phyloP scores from a whole-genome alignment of 495 filamentous ascomycete species.

The Aspergillus ellipticus region DNA sequence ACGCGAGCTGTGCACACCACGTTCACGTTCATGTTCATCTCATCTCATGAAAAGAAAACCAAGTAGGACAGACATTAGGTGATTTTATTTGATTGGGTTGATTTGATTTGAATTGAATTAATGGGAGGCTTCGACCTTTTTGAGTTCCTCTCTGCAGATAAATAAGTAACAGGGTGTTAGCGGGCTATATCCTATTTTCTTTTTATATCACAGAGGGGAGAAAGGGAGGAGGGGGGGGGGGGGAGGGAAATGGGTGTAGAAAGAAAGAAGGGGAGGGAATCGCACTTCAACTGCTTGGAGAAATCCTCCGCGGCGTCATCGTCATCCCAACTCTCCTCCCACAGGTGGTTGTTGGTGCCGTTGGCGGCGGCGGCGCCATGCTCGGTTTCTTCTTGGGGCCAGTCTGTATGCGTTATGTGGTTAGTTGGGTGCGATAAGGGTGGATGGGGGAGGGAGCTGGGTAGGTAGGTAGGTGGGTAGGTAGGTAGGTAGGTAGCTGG shows the following conservation, averaged over 20 bases:
- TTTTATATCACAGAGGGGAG: too few relatives aligned
- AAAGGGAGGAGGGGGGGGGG: not conserved
- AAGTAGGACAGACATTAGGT: too few relatives aligned
- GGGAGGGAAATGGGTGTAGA: not conserved
- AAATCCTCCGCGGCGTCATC: slow-evolving; percentile 98
- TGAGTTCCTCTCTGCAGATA: slow-evolving; percentile 77
- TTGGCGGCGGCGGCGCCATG: slow-evolving; percentile 46
- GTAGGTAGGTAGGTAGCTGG: not conserved
- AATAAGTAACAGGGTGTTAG: too few relatives aligned
- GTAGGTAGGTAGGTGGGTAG: not conserved
- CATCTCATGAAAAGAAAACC: too few relatives aligned
- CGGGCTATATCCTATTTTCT: too few relatives aligned
- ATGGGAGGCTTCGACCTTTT: slow-evolving; percentile 73
- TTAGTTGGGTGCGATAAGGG: too few relatives aligned
- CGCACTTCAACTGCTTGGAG: slow-evolving; percentile 89
- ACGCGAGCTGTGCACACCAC: too few relatives aligned
- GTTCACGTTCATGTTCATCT: not conserved
- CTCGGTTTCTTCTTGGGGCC: slow-evolving; percentile 82
- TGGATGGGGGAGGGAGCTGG: not conserved
- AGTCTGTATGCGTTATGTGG: too few relatives aligned
- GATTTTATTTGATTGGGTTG: not conserved
- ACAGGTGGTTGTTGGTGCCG: slow-evolving; percentile 71
- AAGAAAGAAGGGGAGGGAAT: slow-evolving; percentile 14
- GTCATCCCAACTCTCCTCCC: slow-evolving; percentile 99
- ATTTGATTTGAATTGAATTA: slow-evolving; percentile 13